These are phyloP conservation scores for Exophiala sp. DNA, from an alignment of 2,329 filamentous ascomycete genomes.

Conservation along the genomic window DNA sequence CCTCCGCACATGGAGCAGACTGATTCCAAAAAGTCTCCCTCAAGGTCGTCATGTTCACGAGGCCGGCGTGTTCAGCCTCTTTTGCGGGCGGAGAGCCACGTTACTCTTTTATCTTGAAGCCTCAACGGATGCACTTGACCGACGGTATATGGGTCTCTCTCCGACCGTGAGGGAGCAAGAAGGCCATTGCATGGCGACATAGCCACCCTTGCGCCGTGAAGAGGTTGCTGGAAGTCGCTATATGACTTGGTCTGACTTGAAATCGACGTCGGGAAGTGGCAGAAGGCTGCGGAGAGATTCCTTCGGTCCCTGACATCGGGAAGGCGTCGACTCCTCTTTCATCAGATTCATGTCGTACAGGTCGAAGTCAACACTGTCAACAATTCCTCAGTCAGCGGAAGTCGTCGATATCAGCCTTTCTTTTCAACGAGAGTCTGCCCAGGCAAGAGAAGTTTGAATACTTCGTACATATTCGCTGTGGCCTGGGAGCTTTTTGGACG, in stretches of 20 bases:
- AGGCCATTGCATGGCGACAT: too few species aligned
- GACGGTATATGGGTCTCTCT: not conserved
- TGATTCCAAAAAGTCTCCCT: constrained; percentile 14
- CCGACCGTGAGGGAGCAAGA: too few species aligned
- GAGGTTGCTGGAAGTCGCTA: not conserved
- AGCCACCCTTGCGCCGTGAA: not conserved
- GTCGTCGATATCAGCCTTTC: too few species aligned
- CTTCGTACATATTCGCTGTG: too few species aligned
- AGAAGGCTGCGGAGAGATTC: constrained; percentile 1
- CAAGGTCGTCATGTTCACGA: constrained; percentile 13
- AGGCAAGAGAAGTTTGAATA: not conserved
- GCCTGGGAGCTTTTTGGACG: too few species aligned
- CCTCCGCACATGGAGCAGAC: constrained; percentile 13
- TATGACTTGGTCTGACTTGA: not conserved
- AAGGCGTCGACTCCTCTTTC: constrained; percentile 1
- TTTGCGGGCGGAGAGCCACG: not conserved
- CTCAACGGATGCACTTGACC: constrained; percentile 3
- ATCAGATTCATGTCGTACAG: constrained; percentile 8
- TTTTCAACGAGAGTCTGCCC: not conserved
- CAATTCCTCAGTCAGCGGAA: too few species aligned
- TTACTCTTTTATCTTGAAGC: too few species aligned
- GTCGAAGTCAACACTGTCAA: not conserved
- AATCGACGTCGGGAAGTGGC: constrained; percentile 10
- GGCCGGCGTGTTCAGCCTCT: constrained; percentile 1
- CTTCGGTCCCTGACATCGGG: constrained; percentile 19